phyloP scores from a whole-genome alignment of 192 early-diverging fungal species.

The Gamsiella multidivaricata region DNA sequence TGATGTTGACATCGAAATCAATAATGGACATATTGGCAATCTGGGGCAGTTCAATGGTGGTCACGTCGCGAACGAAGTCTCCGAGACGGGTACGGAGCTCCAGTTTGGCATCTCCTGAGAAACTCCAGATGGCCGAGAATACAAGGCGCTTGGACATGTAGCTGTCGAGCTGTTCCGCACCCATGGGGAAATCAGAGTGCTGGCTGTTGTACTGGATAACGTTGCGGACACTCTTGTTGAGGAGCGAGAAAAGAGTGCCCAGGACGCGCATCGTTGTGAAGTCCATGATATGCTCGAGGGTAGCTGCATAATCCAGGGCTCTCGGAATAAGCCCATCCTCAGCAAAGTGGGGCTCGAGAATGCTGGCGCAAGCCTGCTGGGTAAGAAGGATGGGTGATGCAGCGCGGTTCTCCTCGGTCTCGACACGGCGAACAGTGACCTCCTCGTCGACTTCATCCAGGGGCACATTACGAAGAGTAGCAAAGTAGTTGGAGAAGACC shows the following conservation, averaged over 20 bases:
- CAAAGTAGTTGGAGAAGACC: slow-evolving; percentile 86
- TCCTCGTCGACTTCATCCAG: slow-evolving; percentile 89
- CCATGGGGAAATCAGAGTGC: slow-evolving; percentile 96
- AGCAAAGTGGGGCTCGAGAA: slow-evolving; percentile 77
- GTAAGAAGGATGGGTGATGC: slow-evolving; percentile 71
- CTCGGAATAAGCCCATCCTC: slow-evolving; percentile 80
- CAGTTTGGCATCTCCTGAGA: slow-evolving; percentile 88
- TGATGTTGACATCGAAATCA: slow-evolving; percentile 90
- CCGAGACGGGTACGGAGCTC: slow-evolving; percentile 79
- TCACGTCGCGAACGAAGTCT: slow-evolving; percentile 81
- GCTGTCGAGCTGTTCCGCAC: slow-evolving; percentile 75
- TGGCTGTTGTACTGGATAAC: slow-evolving; percentile 91
- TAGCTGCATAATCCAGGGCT: slow-evolving; percentile 73
- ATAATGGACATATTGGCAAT: slow-evolving; percentile 69
- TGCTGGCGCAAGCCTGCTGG: slow-evolving; percentile 81
- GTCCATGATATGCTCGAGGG: slow-evolving; percentile 97
- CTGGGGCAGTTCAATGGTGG: slow-evolving; percentile 81
- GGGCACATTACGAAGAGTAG: slow-evolving; percentile 73
- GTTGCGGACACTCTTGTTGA: slow-evolving; percentile 87
- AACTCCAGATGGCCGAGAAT: slow-evolving; percentile 92
- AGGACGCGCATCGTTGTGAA: slow-evolving; percentile 89
- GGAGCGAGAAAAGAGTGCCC: slow-evolving; percentile 88
- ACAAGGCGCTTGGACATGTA: slow-evolving; percentile 89
- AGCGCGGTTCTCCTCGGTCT: slow-evolving; percentile 56
- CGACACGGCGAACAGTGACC: slow-evolving; percentile 54